Evolutionary conservation across 1,284 basidiomycete genomes (phyloP), one percentile per base, ranked within the genome.

Genomic region (Mycosarcoma mackinlayi): DNA sequence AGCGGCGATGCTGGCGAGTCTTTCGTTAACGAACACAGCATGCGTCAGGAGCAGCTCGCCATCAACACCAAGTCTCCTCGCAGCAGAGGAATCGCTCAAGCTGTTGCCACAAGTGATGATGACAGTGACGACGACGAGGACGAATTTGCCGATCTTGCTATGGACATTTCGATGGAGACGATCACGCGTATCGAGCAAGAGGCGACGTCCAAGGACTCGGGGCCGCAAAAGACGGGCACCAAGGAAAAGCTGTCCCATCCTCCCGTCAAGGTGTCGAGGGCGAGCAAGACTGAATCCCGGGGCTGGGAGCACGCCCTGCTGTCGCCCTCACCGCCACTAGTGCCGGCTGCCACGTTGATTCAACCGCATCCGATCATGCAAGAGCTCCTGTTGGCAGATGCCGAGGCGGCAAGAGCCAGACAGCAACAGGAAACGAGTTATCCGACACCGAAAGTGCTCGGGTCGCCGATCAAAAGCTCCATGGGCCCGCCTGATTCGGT

Each of bases 401-500:
- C 24, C 3, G 47, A 23, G 19, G 19, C 14, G 11, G 33, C 21
- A 14, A 18, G 37, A 25, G 45, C 39, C 4, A 28, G 48, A 18
- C 19, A 40, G 14, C 21, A 28, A 16, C 18, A 49, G 18, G 31
- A 52, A 45, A 25, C 37, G 23, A 38, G 14, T 10, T 37, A 19
- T 11, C 31, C 57, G 4, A 39, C 45, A 4, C 42, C 27, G 11
- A 56, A 47, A 27, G 27, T 23, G 23, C 28, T 39, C 7, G 56
- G 50, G 14, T 66, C 56, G 27, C 56, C 60, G 3, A 11, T 28
- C 23, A 70, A 63, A 31, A 60, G 48, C 39, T 54, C 56, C 18
- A 71, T 71, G 68, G 62, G 68, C 18, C 68, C 68, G 6, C 68
- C 68, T 1, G 62, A 71, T 24, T 71, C 68, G 18, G 44, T 65